Conservation (phyloP, 352 stramenopile genomes). For the Pythium volutum region DNA sequence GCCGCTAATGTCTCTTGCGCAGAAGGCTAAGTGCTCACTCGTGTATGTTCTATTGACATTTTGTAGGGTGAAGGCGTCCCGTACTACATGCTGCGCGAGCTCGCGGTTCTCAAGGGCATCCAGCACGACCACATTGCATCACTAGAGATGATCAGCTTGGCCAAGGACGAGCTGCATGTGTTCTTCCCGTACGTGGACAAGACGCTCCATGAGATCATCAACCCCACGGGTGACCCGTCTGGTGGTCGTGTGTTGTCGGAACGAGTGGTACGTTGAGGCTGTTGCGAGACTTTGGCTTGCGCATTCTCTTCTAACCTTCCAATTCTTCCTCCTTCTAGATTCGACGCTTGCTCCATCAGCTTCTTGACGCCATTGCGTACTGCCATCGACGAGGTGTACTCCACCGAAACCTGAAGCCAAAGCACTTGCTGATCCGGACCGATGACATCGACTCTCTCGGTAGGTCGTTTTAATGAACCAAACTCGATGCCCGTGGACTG, state of each 20-base stretch:
- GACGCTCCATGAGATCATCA: slow-evolving; percentile 90
- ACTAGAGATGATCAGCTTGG: slow-evolving; percentile 85
- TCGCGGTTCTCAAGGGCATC: slow-evolving; percentile 87
- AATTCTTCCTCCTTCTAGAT: too few relatives aligned
- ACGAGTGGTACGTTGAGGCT: slow-evolving; percentile 45
- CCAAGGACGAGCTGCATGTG: slow-evolving; percentile 84
- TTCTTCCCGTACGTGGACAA: slow-evolving; percentile 92
- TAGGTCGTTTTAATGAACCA: slow-evolving; percentile 24
- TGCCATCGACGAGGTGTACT: slow-evolving; percentile 86
- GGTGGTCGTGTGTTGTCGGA: slow-evolving; percentile 75
- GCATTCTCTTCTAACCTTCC: too few relatives aligned
- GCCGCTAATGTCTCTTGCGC: not conserved
- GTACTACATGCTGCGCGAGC: slow-evolving; percentile 92
- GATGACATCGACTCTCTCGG: slow-evolving; percentile 54
- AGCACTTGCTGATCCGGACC: slow-evolving; percentile 86
- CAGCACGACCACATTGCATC: slow-evolving; percentile 87
- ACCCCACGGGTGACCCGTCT: slow-evolving; percentile 80
- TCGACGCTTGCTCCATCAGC: slow-evolving; percentile 77
- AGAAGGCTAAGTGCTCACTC: not conserved
- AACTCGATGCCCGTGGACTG: not conserved
- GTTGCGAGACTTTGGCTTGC: too few relatives aligned
- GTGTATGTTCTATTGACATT: not conserved
- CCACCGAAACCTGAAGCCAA: slow-evolving; percentile 89
- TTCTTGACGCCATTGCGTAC: slow-evolving; percentile 86
- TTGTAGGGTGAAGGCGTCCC: slow-evolving; percentile 83